Percentiles rank a stretch among this genome's conserved stretches.
Conservation (phyloP, 2,329 filamentous ascomycete genomes). For the Raffaelea arxii region DNA sequence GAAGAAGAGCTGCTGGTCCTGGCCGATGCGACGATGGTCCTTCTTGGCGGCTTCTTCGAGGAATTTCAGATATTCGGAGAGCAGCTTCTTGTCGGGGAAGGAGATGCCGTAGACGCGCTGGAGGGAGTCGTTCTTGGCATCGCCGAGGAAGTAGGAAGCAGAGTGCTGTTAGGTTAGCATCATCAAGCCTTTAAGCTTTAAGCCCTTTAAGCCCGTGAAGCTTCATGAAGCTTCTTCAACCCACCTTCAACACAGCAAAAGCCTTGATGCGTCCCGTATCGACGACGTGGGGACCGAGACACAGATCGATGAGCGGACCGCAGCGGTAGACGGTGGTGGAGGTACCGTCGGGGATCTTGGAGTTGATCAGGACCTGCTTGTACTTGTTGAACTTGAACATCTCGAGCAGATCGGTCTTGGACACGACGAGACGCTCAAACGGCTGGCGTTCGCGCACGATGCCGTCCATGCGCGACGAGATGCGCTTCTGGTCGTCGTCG, state of each 20-base stretch:
- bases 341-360: conserved; percentile 81
- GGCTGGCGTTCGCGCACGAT: conserved; percentile 96
- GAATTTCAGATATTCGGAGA: conserved; percentile 89
- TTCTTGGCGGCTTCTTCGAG: conserved; percentile 97
- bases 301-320: conserved; percentile 89
- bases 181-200: too few species aligned
- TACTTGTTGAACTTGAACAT: conserved; percentile 99
- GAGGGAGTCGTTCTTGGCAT: conserved; percentile 86
- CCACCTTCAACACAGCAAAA: conserved; percentile 76
- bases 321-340: conserved; percentile 91
- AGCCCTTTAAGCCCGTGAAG: too few species aligned
- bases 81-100: conserved; percentile 89
- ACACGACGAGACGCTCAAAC: conserved; percentile 81
- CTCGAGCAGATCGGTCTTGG: conserved; percentile 83
- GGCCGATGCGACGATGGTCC: conserved; percentile 87
- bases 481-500: conserved; percentile 69
- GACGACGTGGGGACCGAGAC: conserved; percentile 88
- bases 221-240: too few species aligned
- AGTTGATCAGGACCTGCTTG: conserved; percentile 95
- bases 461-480: conserved; percentile 70
- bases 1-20: conserved; percentile 95
- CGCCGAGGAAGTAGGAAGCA: conserved; percentile 77
- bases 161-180: conserved; percentile 18
- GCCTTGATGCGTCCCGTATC: conserved; percentile 90
- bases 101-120: conserved; percentile 96